Percentiles rank a stretch among this genome's conserved stretches.
Conservation (phyloP, 306 rosid genomes). For the Gastrolobium bilobum region DNA sequence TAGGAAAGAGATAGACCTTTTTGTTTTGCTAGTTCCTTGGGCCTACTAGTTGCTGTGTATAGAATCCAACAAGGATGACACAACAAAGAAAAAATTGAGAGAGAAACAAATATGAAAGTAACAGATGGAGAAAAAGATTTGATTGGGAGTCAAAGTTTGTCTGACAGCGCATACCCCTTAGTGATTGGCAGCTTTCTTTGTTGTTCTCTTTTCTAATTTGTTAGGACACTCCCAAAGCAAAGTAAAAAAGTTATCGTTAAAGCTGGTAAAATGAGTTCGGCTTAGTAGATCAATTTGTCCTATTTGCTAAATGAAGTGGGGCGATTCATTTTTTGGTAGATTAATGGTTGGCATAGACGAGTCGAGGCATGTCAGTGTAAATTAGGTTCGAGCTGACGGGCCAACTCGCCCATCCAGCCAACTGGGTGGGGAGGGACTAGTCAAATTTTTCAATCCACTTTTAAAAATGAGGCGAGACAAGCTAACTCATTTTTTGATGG, state of each 20-base stretch:
- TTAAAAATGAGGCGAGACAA: no score
- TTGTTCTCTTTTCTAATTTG: slow-evolving; percentile 43
- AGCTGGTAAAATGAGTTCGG: not conserved
- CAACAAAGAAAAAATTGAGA: slow-evolving; percentile 44
- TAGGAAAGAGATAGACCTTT: slow-evolving; percentile 52
- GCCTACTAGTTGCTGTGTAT: slow-evolving; percentile 42
- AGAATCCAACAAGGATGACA: slow-evolving; percentile 50
- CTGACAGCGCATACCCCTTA: slow-evolving; percentile 59
- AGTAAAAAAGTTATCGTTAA: slow-evolving; percentile 12
- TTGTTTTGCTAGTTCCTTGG: slow-evolving; percentile 45
- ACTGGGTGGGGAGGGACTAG: no score
- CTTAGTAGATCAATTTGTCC: not conserved
- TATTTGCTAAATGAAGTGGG: no score
- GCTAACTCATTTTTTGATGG: no score
- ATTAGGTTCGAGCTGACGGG: no score
- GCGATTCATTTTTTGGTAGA: no score
- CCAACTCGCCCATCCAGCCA: no score
- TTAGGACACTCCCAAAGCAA: slow-evolving; percentile 58
- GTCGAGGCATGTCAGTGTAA: no score
- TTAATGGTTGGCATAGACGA: no score
- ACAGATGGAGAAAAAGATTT: slow-evolving; percentile 41
- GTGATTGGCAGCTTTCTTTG: slow-evolving; percentile 63
- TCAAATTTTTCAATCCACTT: no score
- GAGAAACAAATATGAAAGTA: slow-evolving; percentile 51
- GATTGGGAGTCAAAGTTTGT: slow-evolving; percentile 54